Conservation (phyloP, 768 basidiomycete genomes). For the Suillus subalutaceus region DNA sequence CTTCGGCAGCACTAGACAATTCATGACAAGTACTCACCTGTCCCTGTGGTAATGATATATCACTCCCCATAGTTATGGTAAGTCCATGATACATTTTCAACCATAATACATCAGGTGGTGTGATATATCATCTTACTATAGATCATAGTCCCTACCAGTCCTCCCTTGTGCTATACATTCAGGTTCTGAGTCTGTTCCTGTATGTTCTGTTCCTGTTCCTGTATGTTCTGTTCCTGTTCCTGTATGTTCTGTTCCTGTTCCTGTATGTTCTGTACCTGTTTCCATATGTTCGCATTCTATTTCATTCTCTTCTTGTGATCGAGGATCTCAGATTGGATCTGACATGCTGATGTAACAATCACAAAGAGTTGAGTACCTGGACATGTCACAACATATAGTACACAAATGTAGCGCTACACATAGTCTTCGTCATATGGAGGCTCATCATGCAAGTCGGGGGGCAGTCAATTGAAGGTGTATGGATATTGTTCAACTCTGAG, state of each 20-base stretch:
- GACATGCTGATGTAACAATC: slow-evolving; percentile 1
- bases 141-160: slow-evolving; percentile 3
- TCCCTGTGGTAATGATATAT: slow-evolving; percentile 1
- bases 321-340: neutral
- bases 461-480: neutral
- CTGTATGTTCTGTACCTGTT: neutral
- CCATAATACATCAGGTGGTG: neutral
- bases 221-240: too few species aligned
- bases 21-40: too few species aligned
- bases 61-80: slow-evolving; percentile 1
- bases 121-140: neutral
- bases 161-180: neutral
- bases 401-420: neutral
- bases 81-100: neutral
- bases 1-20: too few species aligned
- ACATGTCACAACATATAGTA: neutral
- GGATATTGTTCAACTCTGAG: neutral
- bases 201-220: too few species aligned
- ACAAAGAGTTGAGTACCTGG: neutral
- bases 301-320: neutral
- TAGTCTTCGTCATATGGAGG: neutral
- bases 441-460: neutral
- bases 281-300: neutral
- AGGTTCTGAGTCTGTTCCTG: neutral
- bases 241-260: too few species aligned